Evolutionary conservation across 306 rosid genomes (phyloP).

Genomic region (Quercus aquifolioides): DNA sequence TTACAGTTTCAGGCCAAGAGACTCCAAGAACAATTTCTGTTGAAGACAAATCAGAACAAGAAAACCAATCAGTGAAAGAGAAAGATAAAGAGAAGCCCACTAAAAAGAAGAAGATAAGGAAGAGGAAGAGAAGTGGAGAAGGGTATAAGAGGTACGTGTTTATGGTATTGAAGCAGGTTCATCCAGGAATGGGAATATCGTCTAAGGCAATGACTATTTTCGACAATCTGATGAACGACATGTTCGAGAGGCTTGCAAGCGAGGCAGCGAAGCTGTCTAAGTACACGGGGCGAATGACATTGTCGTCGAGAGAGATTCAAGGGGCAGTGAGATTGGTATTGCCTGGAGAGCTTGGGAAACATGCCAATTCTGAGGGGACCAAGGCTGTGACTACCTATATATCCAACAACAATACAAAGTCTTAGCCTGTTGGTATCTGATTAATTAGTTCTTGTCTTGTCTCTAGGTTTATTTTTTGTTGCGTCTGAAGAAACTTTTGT

Average conservation of each 20-base stretch:
- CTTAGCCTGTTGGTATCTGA: background rate
- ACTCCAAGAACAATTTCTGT: conserved; percentile 22
- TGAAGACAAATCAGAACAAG: conserved; percentile 17
- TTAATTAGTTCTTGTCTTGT: no score
- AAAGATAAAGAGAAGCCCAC: background rate
- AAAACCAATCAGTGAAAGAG: background rate
- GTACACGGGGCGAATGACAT: conserved; percentile 39
- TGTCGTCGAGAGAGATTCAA: conserved; percentile 58
- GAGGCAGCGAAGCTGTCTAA: conserved; percentile 51
- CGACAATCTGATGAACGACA: conserved; percentile 72
- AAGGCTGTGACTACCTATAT: conserved; percentile 47
- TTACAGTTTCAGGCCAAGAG: background rate
- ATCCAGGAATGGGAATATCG: conserved; percentile 67
- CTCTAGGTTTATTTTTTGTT: background rate
- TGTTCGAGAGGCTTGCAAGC: conserved; percentile 67
- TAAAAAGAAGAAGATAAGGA: conserved; percentile 18
- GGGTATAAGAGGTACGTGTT: conserved; percentile 66
- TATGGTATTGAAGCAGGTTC: conserved; percentile 73
- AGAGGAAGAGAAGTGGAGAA: conserved; percentile 22
- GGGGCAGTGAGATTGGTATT: conserved; percentile 65
- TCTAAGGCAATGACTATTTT: conserved; percentile 52
- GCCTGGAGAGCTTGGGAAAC: conserved; percentile 63
- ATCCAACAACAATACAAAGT: conserved; percentile 7
- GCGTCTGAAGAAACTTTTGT: no score
- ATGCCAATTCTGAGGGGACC: conserved; percentile 69